phyloP scores from a whole-genome alignment of 2,329 filamentous ascomycete species.

The Simplicillium aogashimaense region DNA sequence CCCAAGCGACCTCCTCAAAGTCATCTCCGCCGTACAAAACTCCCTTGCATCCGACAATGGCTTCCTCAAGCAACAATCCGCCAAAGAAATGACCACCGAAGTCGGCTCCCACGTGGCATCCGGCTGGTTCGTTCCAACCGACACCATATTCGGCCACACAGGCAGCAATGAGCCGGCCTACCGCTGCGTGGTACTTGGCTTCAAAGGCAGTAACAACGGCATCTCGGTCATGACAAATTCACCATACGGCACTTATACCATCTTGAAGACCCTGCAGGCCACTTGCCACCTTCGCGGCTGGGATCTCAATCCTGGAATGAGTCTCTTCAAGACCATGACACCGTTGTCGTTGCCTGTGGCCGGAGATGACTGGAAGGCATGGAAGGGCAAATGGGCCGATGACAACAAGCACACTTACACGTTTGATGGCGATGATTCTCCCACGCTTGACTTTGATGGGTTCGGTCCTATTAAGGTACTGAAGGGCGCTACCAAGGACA shows the following conservation, averaged over 20 bases:
- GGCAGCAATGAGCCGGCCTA: constrained; percentile 11
- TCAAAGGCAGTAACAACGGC: constrained; percentile 8
- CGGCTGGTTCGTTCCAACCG: constrained; percentile 9
- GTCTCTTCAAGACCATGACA: background rate
- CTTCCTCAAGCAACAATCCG: constrained; percentile 7
- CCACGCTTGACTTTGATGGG: too few relatives aligned
- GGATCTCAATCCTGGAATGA: background rate
- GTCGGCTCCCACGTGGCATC: constrained; percentile 6
- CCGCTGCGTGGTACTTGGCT: constrained; percentile 8
- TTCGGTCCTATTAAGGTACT: too few relatives aligned
- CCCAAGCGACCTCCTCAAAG: constrained; percentile 11
- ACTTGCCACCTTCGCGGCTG: constrained; percentile 4
- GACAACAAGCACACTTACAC: background rate
- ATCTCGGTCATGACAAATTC: constrained; percentile 13
- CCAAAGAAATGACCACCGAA: constrained; percentile 10
- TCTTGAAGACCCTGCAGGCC: constrained; percentile 3
- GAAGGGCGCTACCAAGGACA: too few relatives aligned
- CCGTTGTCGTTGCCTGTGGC: background rate
- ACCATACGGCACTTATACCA: constrained; percentile 1
- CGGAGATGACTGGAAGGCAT: constrained; percentile 1
- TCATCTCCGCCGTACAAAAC: constrained; percentile 8
- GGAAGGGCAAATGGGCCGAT: constrained; percentile 2
- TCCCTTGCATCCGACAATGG: constrained; percentile 9
- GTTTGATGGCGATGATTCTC: too few relatives aligned
- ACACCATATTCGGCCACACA: constrained; percentile 8